Evolutionary conservation across 1,139 yeast genomes (phyloP), one percentile per base, ranked within the genome.

Genomic region (Saccharomycopsis hybrid): DNA sequence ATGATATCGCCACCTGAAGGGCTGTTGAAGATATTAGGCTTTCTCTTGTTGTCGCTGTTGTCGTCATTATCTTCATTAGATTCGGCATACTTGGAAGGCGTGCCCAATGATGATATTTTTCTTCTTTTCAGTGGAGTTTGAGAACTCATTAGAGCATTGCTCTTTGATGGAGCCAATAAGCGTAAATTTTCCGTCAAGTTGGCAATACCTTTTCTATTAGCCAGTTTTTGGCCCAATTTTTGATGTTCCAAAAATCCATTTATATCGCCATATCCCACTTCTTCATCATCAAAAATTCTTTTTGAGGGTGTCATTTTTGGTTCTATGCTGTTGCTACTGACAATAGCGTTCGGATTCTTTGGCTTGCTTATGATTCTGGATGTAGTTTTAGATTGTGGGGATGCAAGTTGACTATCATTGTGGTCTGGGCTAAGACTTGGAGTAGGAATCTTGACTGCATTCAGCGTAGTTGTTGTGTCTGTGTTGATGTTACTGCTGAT

Each of bases 211-310:
- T 38, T 47, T 28, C 38, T 27, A 18, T 18, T 18, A 18, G 18
- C 18, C 18, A 18, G 18, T 18, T 18, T 18, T 18, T 18, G 18
- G 18, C 18, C 18, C 18, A 18, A 18, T 33, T 32, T n/a, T 24
- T 35, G 41, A 25, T 41, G 36, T 25, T 46, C 36, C 4, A 24
- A 42, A n/a, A 11, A 29, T 28, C 36, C 44, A 11, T 18, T 32
- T n/a, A 45, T 5, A 30, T 45, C 43, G 30, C 43, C 41, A 18
- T 29, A 18, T 4, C 48, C 46, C 32, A 45, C 31, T 30, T 49
- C 52, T 8, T 36, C 52, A 13, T 49, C 52, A 42, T 44, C 49
- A 4, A 49, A 46, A 11, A 36, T 30, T 27, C 46, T 36, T 37
- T 41, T 45, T 9, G 52, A 49, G 11, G 48, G 48, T 25, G 50